Evolutionary conservation across 1,284 basidiomycete species (phyloP).

Genomic region (Xerocomus nothofagi): DNA sequence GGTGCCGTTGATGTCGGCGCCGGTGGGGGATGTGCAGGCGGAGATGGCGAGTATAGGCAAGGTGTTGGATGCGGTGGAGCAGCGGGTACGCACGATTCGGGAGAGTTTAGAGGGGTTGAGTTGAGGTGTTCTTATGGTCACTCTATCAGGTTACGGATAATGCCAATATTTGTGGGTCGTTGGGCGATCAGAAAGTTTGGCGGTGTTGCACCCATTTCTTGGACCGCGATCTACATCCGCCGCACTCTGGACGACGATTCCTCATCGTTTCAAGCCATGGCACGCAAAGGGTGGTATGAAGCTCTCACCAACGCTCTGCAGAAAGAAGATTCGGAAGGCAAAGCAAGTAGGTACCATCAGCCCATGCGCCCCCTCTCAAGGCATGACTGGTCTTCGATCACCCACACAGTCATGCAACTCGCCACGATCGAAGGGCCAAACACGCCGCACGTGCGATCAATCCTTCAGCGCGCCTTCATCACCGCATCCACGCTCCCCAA

Average conservation of each 20-base stretch:
- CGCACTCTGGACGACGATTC: neutral
- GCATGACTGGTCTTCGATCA: neutral
- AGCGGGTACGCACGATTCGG: slow-evolving; percentile 48
- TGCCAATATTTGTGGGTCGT: neutral
- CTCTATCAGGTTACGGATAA: neutral
- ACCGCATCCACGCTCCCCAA: slow-evolving; percentile 38
- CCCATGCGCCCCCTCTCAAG: neutral
- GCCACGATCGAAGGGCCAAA: slow-evolving; percentile 51
- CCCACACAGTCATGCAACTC: slow-evolving; percentile 54
- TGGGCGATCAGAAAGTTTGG: too few relatives aligned
- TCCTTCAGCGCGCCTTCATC: slow-evolving; percentile 58
- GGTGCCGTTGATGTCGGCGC: slow-evolving; percentile 19
- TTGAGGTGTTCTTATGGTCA: slow-evolving; percentile 13
- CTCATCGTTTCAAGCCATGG: slow-evolving; percentile 2
- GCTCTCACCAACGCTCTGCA: slow-evolving; percentile 47
- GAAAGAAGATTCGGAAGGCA: slow-evolving; percentile 42
- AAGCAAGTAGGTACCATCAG: slow-evolving; percentile 13
- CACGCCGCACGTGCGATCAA: slow-evolving; percentile 58
- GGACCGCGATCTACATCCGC: neutral
- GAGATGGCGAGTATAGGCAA: slow-evolving; percentile 53
- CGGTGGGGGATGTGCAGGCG: slow-evolving; percentile 39
- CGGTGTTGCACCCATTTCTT: too few relatives aligned
- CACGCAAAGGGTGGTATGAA: slow-evolving; percentile 44
- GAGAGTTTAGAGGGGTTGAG: slow-evolving; percentile 30
- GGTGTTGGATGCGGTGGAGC: slow-evolving; percentile 59